Percentiles rank a stretch among this genome's conserved stretches.
These are phyloP conservation scores for Rutstroemia sydowiana DNA, from an alignment of 2,329 filamentous ascomycete species.

Conservation along the genomic window DNA sequence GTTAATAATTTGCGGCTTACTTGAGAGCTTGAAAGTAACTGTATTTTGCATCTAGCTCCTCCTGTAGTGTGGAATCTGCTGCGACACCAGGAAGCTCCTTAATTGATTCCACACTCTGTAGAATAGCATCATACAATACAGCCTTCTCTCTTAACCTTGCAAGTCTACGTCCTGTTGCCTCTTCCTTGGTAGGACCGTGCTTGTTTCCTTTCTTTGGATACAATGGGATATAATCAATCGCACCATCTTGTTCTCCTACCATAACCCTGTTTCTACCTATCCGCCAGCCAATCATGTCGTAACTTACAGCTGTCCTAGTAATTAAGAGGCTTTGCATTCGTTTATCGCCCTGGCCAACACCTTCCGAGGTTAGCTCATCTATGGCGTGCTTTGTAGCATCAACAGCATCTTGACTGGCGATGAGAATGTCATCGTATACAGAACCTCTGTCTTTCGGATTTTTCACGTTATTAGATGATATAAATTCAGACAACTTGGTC, in stretches of 20 bases:
- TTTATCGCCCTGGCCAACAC: slow-evolving; percentile 72
- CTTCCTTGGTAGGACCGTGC: slow-evolving; percentile 42
- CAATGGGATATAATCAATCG: slow-evolving; percentile 45
- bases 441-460: slow-evolving; percentile 64
- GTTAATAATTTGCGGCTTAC: slow-evolving; percentile 39
- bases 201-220: slow-evolving; percentile 45
- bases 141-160: slow-evolving; percentile 77
- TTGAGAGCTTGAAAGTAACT: slow-evolving; percentile 86
- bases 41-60: slow-evolving; percentile 69
- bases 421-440: slow-evolving; percentile 86
- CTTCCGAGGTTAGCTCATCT: slow-evolving; percentile 79
- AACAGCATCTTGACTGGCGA: slow-evolving; percentile 84
- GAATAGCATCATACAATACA: slow-evolving; percentile 82
- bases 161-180: slow-evolving; percentile 67
- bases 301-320: slow-evolving; percentile 87
- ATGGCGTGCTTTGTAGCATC: slow-evolving; percentile 91
- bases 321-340: slow-evolving; percentile 91
- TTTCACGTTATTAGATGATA: slow-evolving; percentile 38
- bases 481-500: slow-evolving; percentile 39
- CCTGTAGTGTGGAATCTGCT: slow-evolving; percentile 67
- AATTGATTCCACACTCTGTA: slow-evolving; percentile 86
- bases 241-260: slow-evolving; percentile 75
- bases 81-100: slow-evolving; percentile 86
- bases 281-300: slow-evolving; percentile 88
- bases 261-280: slow-evolving; percentile 88